Conservation (phyloP, 495 filamentous ascomycete genomes). For the Penicillium coprophilum region DNA sequence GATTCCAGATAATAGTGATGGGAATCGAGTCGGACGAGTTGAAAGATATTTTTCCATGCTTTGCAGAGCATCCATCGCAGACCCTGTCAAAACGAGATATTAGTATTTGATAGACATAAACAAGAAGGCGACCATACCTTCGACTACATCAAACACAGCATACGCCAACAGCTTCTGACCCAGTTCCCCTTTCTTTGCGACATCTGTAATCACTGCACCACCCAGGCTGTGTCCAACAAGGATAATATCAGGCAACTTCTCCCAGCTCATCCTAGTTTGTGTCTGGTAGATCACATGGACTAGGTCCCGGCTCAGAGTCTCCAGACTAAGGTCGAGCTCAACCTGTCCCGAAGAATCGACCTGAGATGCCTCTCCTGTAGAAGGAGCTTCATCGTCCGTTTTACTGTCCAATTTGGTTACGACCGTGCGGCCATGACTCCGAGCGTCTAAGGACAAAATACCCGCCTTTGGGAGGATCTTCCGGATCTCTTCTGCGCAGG, state of each 20-base stretch:
- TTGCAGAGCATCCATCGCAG: conserved; percentile 86
- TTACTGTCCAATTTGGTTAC: conserved; percentile 25
- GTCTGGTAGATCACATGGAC: conserved; percentile 65
- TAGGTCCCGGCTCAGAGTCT: conserved; percentile 72
- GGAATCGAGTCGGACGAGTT: conserved; percentile 77
- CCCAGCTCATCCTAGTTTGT: conserved; percentile 65
- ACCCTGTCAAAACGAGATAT: conserved; percentile 40
- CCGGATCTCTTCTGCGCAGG: conserved; percentile 72
- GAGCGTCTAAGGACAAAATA: conserved; percentile 78
- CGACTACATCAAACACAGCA: conserved; percentile 92
- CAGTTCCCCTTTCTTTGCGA: conserved; percentile 65
- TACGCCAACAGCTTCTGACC: conserved; percentile 75
- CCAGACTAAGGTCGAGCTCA: conserved; percentile 61
- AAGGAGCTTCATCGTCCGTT: conserved; percentile 12
- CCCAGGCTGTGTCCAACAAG: conserved; percentile 94
- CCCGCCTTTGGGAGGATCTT: conserved; percentile 78
- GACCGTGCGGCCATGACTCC: conserved; percentile 79
- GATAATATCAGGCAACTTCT: conserved; percentile 67
- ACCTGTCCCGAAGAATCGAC: conserved; percentile 34
- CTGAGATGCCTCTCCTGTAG: conserved; percentile 17
- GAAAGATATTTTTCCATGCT: conserved; percentile 91
- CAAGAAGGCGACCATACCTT: conserved; percentile 54
- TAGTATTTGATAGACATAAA: background rate
- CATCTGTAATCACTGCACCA: conserved; percentile 88
- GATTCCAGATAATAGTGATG: conserved; percentile 71